These are phyloP conservation scores for Botrytis pseudocinerea DNA, from an alignment of 2,329 filamentous ascomycete species.

Conservation along the genomic window DNA sequence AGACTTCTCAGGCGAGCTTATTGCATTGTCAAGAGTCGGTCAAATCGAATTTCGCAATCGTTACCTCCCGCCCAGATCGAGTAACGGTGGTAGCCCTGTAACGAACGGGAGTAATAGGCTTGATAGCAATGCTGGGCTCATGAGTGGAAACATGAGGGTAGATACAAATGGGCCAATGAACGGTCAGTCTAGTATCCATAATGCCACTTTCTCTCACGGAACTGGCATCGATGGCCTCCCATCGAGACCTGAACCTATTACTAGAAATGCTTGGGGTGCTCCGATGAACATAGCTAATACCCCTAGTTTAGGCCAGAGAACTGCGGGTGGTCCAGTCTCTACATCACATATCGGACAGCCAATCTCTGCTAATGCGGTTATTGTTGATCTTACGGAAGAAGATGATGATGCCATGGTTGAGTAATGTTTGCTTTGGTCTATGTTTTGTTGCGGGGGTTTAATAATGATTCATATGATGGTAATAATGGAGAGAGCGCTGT, in stretches of 20 bases:
- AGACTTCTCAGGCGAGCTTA: background rate
- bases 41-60: background rate
- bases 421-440: background rate
- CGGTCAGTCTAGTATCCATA: background rate
- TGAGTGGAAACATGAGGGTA: background rate
- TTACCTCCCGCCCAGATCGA: too few relatives aligned
- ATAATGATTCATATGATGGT: background rate
- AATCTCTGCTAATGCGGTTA: background rate
- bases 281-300: background rate
- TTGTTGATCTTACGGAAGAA: constrained; percentile 1
- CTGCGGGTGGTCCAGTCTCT: too few relatives aligned
- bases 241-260: background rate
- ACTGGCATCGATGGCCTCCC: background rate
- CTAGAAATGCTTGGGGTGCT: background rate
- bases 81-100: background rate
- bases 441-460: background rate
- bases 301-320: background rate
- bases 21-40: background rate
- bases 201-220: background rate
- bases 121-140: background rate
- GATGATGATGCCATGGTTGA: background rate
- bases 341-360: background rate
- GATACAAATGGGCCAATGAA: background rate
- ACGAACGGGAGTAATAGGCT: background rate
- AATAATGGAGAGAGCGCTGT: background rate